Base-by-base conservation (phyloP, 805 yeast genomes). In the Ogataea corticis region DNA sequence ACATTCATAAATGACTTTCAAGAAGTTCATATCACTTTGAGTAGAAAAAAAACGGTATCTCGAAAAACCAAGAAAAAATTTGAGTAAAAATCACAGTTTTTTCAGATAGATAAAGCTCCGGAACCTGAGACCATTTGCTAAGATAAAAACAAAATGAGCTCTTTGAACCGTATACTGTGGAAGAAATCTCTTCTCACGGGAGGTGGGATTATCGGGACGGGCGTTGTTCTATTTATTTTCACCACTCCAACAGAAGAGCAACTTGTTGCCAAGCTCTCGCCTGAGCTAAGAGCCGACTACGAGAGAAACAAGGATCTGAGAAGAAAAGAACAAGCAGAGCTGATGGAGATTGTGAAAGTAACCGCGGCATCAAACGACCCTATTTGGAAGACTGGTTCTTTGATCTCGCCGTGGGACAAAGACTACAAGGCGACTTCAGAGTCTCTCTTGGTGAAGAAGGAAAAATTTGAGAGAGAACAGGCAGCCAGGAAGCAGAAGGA, bases 181-280 rank as follows among this genome's bases (percentile, higher is more conserved):
- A 66, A 58, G 38, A 61, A 59, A 33, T 54, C 62, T 4, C 17
- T 65, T 1, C 33, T 63, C 2, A 72, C 72, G 11, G 90, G 95
- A 9, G 79, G 78, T n/a, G 76, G 80, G 15, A 79, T 89, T 15
- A 70, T 87, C 2, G 87, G 84, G 4, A 57, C 80, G 0, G 98
- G 97, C n/a, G 78, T 82, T 0, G 53, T 87, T 5, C 69, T 85
- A 14, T 84, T 68, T 68, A 85, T 82, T 51, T 86, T 79, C 63
- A 80, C 91, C 0, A 83, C 89, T 0, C 98, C 98, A 2, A 78
- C 91, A 2, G 96, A 87, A 53, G 96, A 89, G 56, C 78, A 91
- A 59, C 65, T 91, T 38, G 75, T 90, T 33, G 79, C 82, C 0
- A 66, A 75, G 41, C 73, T 90, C 52, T 85, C 96, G 6, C 97